Evolutionary conservation across 306 rosid species (phyloP).

Genomic region (Ochetophila trinervis): DNA sequence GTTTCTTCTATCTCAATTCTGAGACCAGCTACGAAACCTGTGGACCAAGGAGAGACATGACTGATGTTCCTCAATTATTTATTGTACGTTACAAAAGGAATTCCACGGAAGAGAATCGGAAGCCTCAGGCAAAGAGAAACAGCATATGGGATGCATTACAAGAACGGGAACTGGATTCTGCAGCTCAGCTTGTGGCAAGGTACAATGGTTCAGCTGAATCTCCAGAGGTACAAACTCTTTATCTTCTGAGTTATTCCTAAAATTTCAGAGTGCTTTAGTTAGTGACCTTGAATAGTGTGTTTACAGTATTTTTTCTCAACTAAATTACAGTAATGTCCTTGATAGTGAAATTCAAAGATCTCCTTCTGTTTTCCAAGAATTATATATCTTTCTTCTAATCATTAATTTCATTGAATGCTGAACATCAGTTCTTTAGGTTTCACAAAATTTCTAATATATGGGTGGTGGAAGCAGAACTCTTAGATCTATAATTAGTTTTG

Average conservation of each 20-base stretch:
- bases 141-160: constrained; percentile 37
- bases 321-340: neutral
- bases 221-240: constrained; percentile 54
- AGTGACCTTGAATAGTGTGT: neutral
- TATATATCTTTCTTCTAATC: neutral
- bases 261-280: neutral
- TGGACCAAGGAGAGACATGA: constrained; percentile 60
- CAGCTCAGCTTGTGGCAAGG: constrained; percentile 84
- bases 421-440: no score
- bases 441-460: no score
- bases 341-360: neutral
- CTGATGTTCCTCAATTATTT: constrained; percentile 63
- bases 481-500: no score
- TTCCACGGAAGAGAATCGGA: constrained; percentile 39
- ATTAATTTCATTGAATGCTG: neutral
- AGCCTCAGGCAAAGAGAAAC: constrained; percentile 40
- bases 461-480: no score
- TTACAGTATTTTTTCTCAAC: constrained; percentile 3
- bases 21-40: constrained; percentile 69
- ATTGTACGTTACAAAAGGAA: constrained; percentile 76
- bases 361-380: neutral
- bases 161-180: constrained; percentile 60
- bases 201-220: constrained; percentile 70
- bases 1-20: constrained; percentile 74
- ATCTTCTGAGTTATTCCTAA: neutral